Percentiles rank a stretch among this genome's conserved stretches.
These are phyloP conservation scores for Lasiosphaeris hirsuta DNA, from an alignment of 495 filamentous ascomycete species.

Conservation along the genomic window DNA sequence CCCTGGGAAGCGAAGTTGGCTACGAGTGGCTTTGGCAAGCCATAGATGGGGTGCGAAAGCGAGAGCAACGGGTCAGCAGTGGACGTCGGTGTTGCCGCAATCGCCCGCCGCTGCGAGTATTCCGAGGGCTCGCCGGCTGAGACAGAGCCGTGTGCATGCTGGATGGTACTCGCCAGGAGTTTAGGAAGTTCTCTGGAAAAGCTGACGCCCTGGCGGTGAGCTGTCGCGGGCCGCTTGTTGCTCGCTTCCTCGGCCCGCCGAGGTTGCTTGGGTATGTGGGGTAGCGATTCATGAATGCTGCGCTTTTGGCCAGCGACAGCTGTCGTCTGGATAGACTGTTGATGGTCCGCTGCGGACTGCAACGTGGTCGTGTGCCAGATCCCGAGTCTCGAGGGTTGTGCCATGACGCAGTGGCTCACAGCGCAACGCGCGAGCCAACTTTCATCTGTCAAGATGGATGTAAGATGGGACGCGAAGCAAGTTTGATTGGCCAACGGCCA, in stretches of 20 bases:
- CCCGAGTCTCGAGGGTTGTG: constrained; percentile 12
- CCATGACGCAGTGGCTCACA: constrained; percentile 14
- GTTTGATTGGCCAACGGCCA: too few species aligned
- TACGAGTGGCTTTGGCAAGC: constrained; percentile 57
- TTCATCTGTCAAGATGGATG: neutral
- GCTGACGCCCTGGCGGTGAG: constrained; percentile 20
- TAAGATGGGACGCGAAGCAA: neutral
- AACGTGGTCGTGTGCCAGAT: constrained; percentile 31
- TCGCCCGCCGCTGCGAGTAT: constrained; percentile 44
- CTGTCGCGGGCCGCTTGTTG: constrained; percentile 21
- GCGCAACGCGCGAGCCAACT: neutral
- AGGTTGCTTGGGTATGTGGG: neutral
- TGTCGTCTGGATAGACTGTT: constrained; percentile 13
- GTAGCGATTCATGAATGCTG: constrained; percentile 10
- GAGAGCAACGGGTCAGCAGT: constrained; percentile 58
- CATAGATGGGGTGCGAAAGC: constrained; percentile 63
- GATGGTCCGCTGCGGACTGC: constrained; percentile 14
- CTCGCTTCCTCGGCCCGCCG: neutral
- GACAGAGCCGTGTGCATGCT: constrained; percentile 9
- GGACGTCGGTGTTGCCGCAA: constrained; percentile 48
- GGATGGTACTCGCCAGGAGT: constrained; percentile 37
- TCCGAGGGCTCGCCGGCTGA: constrained; percentile 28
- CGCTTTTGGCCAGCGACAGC: constrained; percentile 25
- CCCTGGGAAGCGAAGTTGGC: constrained; percentile 62
- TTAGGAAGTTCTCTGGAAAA: constrained; percentile 19